Base-by-base conservation (phyloP, 2,329 filamentous ascomycete species). In the Fusarium chaquense region DNA sequence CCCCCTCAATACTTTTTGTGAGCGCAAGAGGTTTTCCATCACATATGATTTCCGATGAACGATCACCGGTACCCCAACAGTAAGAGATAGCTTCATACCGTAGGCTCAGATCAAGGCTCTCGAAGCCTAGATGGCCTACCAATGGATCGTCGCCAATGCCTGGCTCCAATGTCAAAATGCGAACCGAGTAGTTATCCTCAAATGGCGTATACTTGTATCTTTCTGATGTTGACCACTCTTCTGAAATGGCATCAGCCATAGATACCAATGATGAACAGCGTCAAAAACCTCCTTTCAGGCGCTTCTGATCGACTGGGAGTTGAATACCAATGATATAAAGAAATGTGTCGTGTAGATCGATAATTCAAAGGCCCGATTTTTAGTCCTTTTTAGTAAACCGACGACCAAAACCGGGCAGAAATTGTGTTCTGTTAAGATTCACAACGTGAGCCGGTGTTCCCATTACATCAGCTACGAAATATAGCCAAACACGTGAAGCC, bases 1-100 rank as follows among this genome's bases (percentile, higher is more conserved):
- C 78, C 38, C 74, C 76, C 24, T 75, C 64, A 30, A 80, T 72
- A 59, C 76, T 79, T 57, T 59, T 63, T 15, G 77, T 79, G 13
- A 79, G 59, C 22, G 73, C 56, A 11, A 80, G 67, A 9, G 64
- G 38, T 30, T 56, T 58, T 7, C 69, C 75, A 45, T 76, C 66
- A 40, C 73, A 72, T 18, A 62, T 16, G 7, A 79, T 75, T 56
- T 67, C 59, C 1, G 67, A 70, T 38, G 49, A 59, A 12, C 75
- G 73, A 18, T 50, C 66, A 18, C 71, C 70, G 12, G 67, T 68
- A n/a, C 77, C 78, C 78, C 78, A 80, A 26, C 78, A 79, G 33
- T 81, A 80, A 5, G 79, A 80, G 52, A 80, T 75, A 28, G 78
- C 71, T 32, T 79, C 77, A 59, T 80, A 81, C 13, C 56, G 45